These are phyloP conservation scores for Dothidotthia symphoricarpi DNA, from an alignment of 2,329 filamentous ascomycete species.

Conservation along the genomic window DNA sequence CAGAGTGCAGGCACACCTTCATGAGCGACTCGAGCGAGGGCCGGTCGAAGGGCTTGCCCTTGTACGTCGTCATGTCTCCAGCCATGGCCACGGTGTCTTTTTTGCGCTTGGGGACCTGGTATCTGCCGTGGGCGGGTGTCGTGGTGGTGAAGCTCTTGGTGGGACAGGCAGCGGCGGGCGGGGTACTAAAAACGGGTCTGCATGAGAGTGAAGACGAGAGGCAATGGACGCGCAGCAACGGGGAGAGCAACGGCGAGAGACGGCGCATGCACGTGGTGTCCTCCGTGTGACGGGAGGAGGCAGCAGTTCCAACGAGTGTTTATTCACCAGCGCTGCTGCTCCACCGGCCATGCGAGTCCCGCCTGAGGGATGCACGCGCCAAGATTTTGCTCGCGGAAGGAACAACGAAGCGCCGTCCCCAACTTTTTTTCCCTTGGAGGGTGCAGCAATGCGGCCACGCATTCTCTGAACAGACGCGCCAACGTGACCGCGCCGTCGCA, in stretches of 20 bases:
- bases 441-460: too few species aligned
- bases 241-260: slow-evolving; percentile 40
- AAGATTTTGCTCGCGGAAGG: slow-evolving; percentile 16
- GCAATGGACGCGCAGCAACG: slow-evolving; percentile 40
- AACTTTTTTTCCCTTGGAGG: too few species aligned
- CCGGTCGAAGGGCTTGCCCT: slow-evolving; percentile 84
- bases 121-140: slow-evolving; percentile 31
- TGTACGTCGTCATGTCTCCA: slow-evolving; percentile 55
- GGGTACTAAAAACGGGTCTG: slow-evolving; percentile 34
- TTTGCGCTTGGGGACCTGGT: slow-evolving; percentile 31
- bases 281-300: slow-evolving; percentile 26
- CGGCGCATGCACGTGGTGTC: slow-evolving; percentile 40
- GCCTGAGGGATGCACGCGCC: too few species aligned
- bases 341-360: too few species aligned
- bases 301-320: slow-evolving; percentile 13
- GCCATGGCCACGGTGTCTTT: slow-evolving; percentile 26
- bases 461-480: too few species aligned
- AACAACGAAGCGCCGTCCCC: background rate
- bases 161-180: slow-evolving; percentile 30
- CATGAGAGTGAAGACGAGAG: slow-evolving; percentile 23
- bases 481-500: too few species aligned
- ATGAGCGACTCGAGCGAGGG: slow-evolving; percentile 79
- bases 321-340: too few species aligned
- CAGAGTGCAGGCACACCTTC: slow-evolving; percentile 64
- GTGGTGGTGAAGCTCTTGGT: slow-evolving; percentile 37